Conservation (phyloP, 176 grass and related monocot genomes). For the Phyllostachys edulis region DNA sequence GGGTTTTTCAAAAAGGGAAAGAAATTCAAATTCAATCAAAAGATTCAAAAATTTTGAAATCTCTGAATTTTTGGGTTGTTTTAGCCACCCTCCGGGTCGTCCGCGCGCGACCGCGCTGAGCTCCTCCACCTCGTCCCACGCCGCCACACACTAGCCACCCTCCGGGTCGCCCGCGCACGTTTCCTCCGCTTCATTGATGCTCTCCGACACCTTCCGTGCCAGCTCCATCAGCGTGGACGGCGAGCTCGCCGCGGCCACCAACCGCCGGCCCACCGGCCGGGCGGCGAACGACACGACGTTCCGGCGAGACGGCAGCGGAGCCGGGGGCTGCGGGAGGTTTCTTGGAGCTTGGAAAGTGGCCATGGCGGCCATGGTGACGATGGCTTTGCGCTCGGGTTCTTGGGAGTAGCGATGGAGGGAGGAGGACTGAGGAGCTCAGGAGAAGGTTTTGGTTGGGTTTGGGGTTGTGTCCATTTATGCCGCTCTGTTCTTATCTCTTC, state of each 20-base stretch:
- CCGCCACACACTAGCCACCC: conserved; percentile 75
- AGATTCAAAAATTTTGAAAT: too few species aligned
- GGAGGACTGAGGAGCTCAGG: neutral
- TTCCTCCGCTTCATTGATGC: conserved; percentile 91
- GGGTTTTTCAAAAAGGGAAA: too few species aligned
- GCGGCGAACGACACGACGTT: conserved; percentile 33
- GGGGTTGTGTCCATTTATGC: conserved; percentile 30
- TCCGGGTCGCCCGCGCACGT: conserved; percentile 56
- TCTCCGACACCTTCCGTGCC: conserved; percentile 71
- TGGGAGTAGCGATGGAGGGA: conserved; percentile 3
- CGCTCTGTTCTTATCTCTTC: conserved; percentile 43
- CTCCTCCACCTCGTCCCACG: conserved; percentile 99
- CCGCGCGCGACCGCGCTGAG: conserved; percentile 78
- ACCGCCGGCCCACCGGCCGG: conserved; percentile 12
- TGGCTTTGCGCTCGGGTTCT: conserved; percentile 2
- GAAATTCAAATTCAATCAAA: too few species aligned
- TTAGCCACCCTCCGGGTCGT: too few species aligned
- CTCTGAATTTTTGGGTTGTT: too few species aligned
- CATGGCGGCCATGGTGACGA: conserved; percentile 21
- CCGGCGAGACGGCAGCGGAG: neutral
- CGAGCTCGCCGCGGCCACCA: conserved; percentile 29
- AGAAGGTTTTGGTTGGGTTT: conserved; percentile 7
- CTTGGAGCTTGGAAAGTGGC: conserved; percentile 31
- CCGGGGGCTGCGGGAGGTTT: neutral
- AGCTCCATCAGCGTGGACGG: conserved; percentile 61